Base-by-base conservation (phyloP, 129 eudicot species). In the Solidago caesia region DNA sequence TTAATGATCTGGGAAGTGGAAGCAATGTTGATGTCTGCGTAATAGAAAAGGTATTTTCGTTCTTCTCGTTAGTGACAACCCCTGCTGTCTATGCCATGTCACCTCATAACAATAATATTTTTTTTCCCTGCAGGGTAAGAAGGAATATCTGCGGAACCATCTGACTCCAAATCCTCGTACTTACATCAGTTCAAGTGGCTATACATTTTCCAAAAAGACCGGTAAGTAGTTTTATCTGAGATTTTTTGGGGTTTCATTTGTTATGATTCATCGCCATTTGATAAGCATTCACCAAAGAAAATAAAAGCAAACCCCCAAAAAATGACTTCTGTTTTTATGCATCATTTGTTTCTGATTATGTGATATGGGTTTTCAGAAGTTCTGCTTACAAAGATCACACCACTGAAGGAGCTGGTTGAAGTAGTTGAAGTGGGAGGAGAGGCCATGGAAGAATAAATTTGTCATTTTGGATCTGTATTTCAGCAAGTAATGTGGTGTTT, bases 11-110 rank as follows among this genome's bases (percentile, higher is more conserved):
- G 71, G 98, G 98, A 81, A 90, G 96, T 85, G 98, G 98, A 81
- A 90, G 98, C 86, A 90, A 93, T 68, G 97, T 93, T 0, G 98
- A 93, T 66, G 86, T 93, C 8, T 93, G 97, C 70, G 96, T 90
- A 16, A 88, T 93, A 53, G 86, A 91, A 13, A 93, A 93, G 98
- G 96, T 92, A 4, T 64, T 88, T 65, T 69, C 56, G 0, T 74
- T 25, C 51, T 49, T 64, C 71, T 13, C 67, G 27, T 33, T 59
- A n/a, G 25, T 56, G 27, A 76, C 42, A 10, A 68, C 48, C 68
- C 68, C 47, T 5, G 67, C 6, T 64, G 43, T 64, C 5, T 9
- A 41, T 39, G 13, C n/a, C 52, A 8, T 65, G 52, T 1, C 25
- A 25, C 1, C 25, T 26, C 1, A 26, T 6, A 59, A 59, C 10